Base-by-base conservation (phyloP, 2,329 filamentous ascomycete species). In the Alternaria rosae region DNA sequence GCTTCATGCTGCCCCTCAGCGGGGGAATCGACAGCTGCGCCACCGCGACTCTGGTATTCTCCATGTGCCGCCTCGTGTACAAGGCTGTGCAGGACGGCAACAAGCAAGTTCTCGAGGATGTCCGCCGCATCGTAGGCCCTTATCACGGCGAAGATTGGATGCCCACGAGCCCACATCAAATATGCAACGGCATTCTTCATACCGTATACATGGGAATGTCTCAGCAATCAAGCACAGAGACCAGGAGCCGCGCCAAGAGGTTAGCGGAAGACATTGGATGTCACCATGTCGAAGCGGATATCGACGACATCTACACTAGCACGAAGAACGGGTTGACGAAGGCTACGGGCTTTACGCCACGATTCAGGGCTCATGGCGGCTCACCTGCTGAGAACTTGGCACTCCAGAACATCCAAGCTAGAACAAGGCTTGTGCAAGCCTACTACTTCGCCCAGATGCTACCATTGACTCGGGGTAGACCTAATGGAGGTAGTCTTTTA, bases 401-500 rank as follows among this genome's bases (percentile, higher is more conserved):
- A 0, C 23, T 64, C 1, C 61, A 64, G 11, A 64, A 64, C 21
- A 57, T 63, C 3, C 61, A 63, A 9, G 57, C 53, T 5, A 13
- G 58, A 6, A 82, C 84, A 4, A 81, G 89, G 53, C 91, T 92
- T 88, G 87, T 92, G 1, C 79, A 88, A 3, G 83, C 87, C 4
- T 91, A 91, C 73, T 79, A 86, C 25, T 89, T 89, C 70, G 89
- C 86, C 0, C 88, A 90, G 66, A 81, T 90, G 28, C 81, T 91
- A 0, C 88, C 88, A 0, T 86, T 84, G 3, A 84, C 87, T 3
- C 85, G 89, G 12, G 81, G 85, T 6, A 81, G 85, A 15, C 82
- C 83, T n/a, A 85, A 84, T 17, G 86, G 87, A 5, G 86, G 86
- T 15, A 78, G 82, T 11, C 80, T 92, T 0, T 81, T 93, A 4